phyloP scores from a whole-genome alignment of 441 rosid genomes.

The Biscutella auriculata region DNA sequence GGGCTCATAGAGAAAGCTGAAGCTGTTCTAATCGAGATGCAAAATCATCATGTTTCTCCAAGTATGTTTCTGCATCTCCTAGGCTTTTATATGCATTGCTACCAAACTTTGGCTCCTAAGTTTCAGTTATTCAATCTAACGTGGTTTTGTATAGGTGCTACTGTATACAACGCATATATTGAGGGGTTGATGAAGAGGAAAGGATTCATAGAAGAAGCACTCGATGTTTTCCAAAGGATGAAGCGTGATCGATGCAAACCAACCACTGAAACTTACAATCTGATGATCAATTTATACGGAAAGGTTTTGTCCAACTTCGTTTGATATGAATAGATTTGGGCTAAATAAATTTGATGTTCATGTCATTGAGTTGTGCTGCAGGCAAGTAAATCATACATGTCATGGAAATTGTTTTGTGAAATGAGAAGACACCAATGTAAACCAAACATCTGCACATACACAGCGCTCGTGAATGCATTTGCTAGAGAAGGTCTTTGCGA shows the following conservation, averaged over 20 bases:
- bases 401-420: slow-evolving; percentile 62
- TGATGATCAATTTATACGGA: slow-evolving; percentile 80
- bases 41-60: slow-evolving; percentile 54
- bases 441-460: slow-evolving; percentile 80
- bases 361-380: slow-evolving; percentile 16
- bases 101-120: neutral
- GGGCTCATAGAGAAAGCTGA: slow-evolving; percentile 58
- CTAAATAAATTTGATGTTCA: neutral
- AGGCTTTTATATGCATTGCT: neutral
- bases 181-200: slow-evolving; percentile 68
- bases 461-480: slow-evolving; percentile 77
- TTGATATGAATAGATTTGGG: neutral
- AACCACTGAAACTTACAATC: slow-evolving; percentile 62
- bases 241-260: slow-evolving; percentile 54
- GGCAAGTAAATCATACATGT: slow-evolving; percentile 76
- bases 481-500: slow-evolving; percentile 94
- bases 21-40: slow-evolving; percentile 69
- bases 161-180: slow-evolving; percentile 68
- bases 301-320: slow-evolving; percentile 34
- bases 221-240: slow-evolving; percentile 64
- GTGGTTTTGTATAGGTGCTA: slow-evolving; percentile 35
- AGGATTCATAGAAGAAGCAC: slow-evolving; percentile 49
- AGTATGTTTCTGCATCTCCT: slow-evolving; percentile 36
- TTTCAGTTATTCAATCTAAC: neutral
- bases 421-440: slow-evolving; percentile 69